phyloP scores from a whole-genome alignment of 148 eudicot genomes.

The Vaccinium darrowii region DNA sequence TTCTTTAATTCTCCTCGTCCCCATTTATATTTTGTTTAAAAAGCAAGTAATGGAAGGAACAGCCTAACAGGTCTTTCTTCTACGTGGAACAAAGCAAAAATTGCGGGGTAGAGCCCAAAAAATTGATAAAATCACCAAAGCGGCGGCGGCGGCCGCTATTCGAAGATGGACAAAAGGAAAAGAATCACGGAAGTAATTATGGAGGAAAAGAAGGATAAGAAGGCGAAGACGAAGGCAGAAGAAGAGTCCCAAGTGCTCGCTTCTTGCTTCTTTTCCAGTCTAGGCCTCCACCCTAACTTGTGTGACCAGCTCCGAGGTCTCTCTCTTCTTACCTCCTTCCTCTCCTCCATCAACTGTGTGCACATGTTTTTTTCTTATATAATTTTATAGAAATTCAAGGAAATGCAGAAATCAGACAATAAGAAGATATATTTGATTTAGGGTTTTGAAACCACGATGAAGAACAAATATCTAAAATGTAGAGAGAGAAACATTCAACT shows the following conservation, averaged over 20 bases:
- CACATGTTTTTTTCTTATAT: no score
- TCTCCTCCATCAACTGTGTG: background rate
- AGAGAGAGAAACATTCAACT: no score
- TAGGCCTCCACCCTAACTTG: slow-evolving; percentile 67
- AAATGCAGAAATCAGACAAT: no score
- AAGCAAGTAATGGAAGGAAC: no score
- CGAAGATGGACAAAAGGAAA: slow-evolving; percentile 18
- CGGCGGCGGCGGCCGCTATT: background rate
- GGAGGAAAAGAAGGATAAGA: slow-evolving; percentile 14
- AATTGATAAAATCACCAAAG: background rate
- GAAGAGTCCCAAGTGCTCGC: slow-evolving; percentile 50
- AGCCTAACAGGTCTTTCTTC: no score
- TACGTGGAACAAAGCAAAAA: background rate
- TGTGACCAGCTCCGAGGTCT: slow-evolving; percentile 83
- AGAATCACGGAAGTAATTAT: slow-evolving; percentile 5
- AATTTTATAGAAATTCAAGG: no score
- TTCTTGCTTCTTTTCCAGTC: slow-evolving; percentile 71
- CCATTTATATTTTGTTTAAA: no score
- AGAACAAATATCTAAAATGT: no score
- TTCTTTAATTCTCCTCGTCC: no score
- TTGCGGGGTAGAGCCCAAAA: background rate
- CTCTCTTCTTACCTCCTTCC: background rate
- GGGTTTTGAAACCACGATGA: no score
- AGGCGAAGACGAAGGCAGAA: background rate
- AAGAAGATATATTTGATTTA: no score